A percentile compares a stretch with the other conserved stretches of the same genome.
These are phyloP conservation scores for Phytophthora europaea DNA, from an alignment of 352 stramenopile genomes.

Conservation along the genomic window DNA sequence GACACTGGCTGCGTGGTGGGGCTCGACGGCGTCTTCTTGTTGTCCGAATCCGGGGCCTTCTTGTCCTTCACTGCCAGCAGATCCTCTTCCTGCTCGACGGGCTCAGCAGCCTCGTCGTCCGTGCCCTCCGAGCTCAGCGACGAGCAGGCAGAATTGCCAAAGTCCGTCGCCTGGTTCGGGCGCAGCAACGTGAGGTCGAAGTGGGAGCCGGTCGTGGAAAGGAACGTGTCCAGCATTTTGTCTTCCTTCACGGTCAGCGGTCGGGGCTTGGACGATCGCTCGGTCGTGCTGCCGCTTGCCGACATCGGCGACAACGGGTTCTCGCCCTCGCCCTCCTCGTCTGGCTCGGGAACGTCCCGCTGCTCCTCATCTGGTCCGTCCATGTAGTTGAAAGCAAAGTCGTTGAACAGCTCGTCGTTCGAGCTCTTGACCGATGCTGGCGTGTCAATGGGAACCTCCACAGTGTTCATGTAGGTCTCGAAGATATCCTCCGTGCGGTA, in stretches of 20 bases:
- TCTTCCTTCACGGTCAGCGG: conserved; percentile 35
- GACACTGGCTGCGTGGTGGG: conserved; percentile 36
- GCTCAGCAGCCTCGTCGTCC: conserved; percentile 42
- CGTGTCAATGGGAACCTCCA: conserved; percentile 87
- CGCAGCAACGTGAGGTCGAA: conserved; percentile 83
- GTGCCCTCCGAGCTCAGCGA: conserved; percentile 61
- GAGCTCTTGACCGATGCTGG: conserved; percentile 82
- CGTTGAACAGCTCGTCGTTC: conserved; percentile 76
- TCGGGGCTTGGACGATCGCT: conserved; percentile 27
- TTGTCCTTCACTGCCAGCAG: conserved; percentile 27
- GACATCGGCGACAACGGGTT: conserved; percentile 37
- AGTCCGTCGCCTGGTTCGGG: conserved; percentile 75
- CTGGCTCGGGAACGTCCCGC: conserved; percentile 48
- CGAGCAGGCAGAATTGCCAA: conserved; percentile 64
- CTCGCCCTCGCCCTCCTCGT: conserved; percentile 45
- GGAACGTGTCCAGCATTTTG: conserved; percentile 56
- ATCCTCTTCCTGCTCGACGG: conserved; percentile 40
- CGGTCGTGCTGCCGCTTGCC: conserved; percentile 29
- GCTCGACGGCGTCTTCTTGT: conserved; percentile 25
- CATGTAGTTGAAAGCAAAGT: conserved; percentile 90
- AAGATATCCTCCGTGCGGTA: conserved; percentile 85
- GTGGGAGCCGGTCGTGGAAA: conserved; percentile 63
- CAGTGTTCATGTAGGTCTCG: conserved; percentile 90
- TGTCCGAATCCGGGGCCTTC: conserved; percentile 9
- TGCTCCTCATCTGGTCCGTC: conserved; percentile 67